Evolutionary conservation across 192 early-diverging fungal species (phyloP), one percentile per base, ranked within the genome.

Genomic region (Phycomyces nitens): DNA sequence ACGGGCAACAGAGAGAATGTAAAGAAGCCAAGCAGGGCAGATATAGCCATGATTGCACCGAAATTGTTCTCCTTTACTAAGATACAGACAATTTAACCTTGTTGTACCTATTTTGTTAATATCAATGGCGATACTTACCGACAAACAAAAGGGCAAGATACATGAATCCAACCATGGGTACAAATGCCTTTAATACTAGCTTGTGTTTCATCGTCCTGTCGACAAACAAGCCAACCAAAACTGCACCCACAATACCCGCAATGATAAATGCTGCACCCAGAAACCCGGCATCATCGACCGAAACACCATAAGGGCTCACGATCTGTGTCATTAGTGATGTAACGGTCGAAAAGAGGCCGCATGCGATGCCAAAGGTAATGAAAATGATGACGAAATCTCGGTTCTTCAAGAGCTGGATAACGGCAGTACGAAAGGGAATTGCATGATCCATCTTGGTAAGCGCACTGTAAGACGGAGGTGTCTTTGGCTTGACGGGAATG

Each of bases 151-250:
- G 69, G 6, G 77, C 55, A 34, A 83, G 56, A 64, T 76, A 80
- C 42, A 78, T 52, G 12, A 76, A 16, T 3, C 76, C 79, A 1
- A 75, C 71, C 3, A 83, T 23, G 23, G 79, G 79, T 23, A 80
- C 68, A 53, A 73, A 67, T 9, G 73, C 18, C 58, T 80, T 81
- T 27, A 84, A 21, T 5, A 82, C 47, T 6, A 65, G 34, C 26
- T 73, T 78, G 65, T 84, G 84, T 42, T 65, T 69, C 66, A 85
- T 85, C 26, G 79, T 84, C 14, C 68, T 61, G 61, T 88, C 86
- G 54, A 87, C 73, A 24, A 83, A 67, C 15, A 74, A 66, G 3
- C 79, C 78, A 12, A 80, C 68, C 24, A 76, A 53, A n/a, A 76
- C 68, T 11, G 86, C 80, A 24, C 82, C 77, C 9, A 88, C 70